These are phyloP conservation scores for Jatropha multifida DNA, from an alignment of 441 rosid genomes.

Conservation along the genomic window DNA sequence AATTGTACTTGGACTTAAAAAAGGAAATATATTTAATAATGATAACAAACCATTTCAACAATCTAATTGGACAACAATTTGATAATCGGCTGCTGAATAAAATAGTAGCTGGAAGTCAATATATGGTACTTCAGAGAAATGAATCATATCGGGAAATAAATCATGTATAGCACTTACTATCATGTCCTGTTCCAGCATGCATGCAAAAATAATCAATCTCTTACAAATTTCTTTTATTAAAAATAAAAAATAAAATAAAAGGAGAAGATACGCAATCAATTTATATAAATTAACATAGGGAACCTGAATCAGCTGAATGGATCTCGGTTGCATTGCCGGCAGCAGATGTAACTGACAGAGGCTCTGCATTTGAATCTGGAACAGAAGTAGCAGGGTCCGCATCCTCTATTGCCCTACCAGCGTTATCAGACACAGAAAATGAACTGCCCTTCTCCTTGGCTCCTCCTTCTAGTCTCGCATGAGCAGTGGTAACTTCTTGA, in stretches of 20 bases:
- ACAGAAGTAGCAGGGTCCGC: constrained; percentile 22
- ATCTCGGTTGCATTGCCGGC: constrained; percentile 27
- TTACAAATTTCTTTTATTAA: too few species aligned
- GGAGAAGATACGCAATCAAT: constrained; percentile 13
- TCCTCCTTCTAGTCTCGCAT: constrained; percentile 25
- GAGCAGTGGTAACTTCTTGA: constrained; percentile 17
- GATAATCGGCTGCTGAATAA: neutral
- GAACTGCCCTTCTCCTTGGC: constrained; percentile 19
- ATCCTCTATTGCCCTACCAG: constrained; percentile 26
- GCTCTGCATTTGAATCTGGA: constrained; percentile 25
- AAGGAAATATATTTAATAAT: neutral
- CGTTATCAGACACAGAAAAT: neutral
- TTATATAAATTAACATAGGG: constrained; percentile 10
- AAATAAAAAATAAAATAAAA: neutral
- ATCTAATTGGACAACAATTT: neutral
- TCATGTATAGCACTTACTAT: neutral
- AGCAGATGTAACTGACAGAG: constrained; percentile 22
- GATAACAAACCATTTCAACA: neutral
- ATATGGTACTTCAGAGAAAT: constrained; percentile 1
- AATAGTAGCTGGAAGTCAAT: neutral
- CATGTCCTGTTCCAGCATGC: neutral
- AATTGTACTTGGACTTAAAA: neutral
- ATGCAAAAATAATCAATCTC: neutral
- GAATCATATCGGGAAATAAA: constrained; percentile 14
- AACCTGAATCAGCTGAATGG: constrained; percentile 48